phyloP scores from a whole-genome alignment of 257 asterid species.

The Fraxinus americana region DNA sequence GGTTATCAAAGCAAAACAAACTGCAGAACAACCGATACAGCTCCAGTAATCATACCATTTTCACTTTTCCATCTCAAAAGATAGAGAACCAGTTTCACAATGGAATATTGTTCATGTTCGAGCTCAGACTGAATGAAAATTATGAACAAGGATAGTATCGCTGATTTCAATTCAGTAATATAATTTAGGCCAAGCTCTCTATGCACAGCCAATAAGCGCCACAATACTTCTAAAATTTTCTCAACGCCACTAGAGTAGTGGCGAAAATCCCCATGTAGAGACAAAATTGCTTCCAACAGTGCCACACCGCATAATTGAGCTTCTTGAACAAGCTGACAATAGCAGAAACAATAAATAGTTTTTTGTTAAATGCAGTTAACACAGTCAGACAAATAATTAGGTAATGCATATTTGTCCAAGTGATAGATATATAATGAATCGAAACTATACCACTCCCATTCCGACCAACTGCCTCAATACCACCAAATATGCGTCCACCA shows the following conservation, averaged over 20 bases:
- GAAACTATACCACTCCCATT: constrained; percentile 58
- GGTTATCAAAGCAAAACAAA: constrained; percentile 17
- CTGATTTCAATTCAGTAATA: constrained; percentile 52
- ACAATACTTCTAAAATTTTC: constrained; percentile 62
- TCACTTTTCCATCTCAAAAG: constrained; percentile 83
- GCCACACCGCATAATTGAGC: constrained; percentile 73
- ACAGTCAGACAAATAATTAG: constrained; percentile 13
- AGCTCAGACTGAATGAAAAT: constrained; percentile 74
- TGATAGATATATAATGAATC: constrained; percentile 19
- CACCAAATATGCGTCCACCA: constrained; percentile 72
- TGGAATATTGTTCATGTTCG: constrained; percentile 85
- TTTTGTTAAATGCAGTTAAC: constrained; percentile 21
- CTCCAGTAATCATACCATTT: constrained; percentile 51
- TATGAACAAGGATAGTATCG: constrained; percentile 56
- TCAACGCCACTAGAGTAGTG: constrained; percentile 60
- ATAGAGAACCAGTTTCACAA: constrained; percentile 55
- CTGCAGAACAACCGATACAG: constrained; percentile 6
- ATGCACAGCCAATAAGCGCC: constrained; percentile 66
- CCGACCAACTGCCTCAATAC: constrained; percentile 70
- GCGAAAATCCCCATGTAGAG: constrained; percentile 51
- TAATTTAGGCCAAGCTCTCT: constrained; percentile 81
- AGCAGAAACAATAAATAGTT: constrained; percentile 23
- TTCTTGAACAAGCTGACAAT: constrained; percentile 61
- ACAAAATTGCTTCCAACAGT: constrained; percentile 64
- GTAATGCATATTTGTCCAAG: constrained; percentile 23